Evolutionary conservation across 768 basidiomycete species (phyloP).

Genomic region (Serendipita vermifera): DNA sequence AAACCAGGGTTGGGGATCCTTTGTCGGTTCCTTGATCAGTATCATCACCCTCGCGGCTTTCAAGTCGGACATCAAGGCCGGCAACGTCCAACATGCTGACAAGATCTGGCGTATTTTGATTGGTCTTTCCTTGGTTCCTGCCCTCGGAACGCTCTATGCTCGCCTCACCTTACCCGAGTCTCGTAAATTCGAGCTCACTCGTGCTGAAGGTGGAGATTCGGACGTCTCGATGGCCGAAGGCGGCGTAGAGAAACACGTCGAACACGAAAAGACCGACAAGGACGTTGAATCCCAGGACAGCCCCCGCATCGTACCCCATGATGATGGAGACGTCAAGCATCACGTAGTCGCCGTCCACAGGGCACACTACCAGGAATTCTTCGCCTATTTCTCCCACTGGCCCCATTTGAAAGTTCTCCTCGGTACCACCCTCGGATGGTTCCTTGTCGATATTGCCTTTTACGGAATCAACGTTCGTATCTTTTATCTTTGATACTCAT

Average conservation of each 20-base stretch:
- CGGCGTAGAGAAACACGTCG: slow-evolving; percentile 29
- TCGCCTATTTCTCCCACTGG: slow-evolving; percentile 60
- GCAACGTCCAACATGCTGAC: slow-evolving; percentile 2
- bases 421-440: slow-evolving; percentile 59
- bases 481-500: not conserved
- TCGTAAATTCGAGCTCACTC: slow-evolving; percentile 9
- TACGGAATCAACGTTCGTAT: slow-evolving; percentile 50
- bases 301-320: not conserved
- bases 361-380: slow-evolving; percentile 36
- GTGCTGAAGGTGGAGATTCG: slow-evolving; percentile 24
- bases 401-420: slow-evolving; percentile 51
- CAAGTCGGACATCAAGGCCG: slow-evolving; percentile 28
- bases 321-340: not conserved
- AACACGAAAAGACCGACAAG: slow-evolving; percentile 1
- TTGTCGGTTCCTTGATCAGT: slow-evolving; percentile 47
- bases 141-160: slow-evolving; percentile 61
- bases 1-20: slow-evolving; percentile 62
- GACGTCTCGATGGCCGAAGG: too few species aligned
- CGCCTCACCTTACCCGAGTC: slow-evolving; percentile 63
- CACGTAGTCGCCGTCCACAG: not conserved
- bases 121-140: slow-evolving; percentile 63
- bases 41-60: slow-evolving; percentile 54
- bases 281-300: slow-evolving; percentile 6
- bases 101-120: slow-evolving; percentile 60
- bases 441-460: slow-evolving; percentile 66